Evolutionary conservation across 169 alveolate genomes (phyloP).

Genomic region (Cryptosporidium bovis): DNA sequence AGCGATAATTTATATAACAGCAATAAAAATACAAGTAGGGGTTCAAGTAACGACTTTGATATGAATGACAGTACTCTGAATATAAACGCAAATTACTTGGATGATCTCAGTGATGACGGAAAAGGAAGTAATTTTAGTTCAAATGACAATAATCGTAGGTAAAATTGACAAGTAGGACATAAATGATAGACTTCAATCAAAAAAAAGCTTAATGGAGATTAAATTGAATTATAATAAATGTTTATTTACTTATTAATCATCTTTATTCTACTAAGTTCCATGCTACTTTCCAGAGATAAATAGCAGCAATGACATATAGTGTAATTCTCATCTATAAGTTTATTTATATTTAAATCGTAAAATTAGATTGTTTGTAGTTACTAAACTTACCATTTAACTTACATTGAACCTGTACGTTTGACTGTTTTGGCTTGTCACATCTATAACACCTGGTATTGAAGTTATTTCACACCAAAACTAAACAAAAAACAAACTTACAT

Average conservation of each 20-base stretch:
- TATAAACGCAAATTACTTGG: neutral
- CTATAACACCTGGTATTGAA: conserved; percentile 35
- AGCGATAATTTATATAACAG: neutral
- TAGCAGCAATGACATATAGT: conserved; percentile 67
- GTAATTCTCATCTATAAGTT: conserved; percentile 28
- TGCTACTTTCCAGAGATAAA: conserved; percentile 43
- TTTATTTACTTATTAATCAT: neutral
- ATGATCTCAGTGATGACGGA: too few relatives aligned
- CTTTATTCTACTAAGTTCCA: conserved; percentile 13
- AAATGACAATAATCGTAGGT: too few relatives aligned
- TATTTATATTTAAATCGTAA: neutral
- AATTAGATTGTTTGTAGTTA: neutral
- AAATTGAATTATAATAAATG: too few relatives aligned
- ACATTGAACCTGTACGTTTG: conserved; percentile 57
- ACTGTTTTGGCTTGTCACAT: conserved; percentile 72
- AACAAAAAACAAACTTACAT: conserved; percentile 28
- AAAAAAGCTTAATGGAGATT: too few relatives aligned
- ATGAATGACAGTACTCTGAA: neutral
- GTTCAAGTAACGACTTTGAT: neutral
- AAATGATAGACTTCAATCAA: too few relatives aligned
- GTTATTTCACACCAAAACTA: neutral
- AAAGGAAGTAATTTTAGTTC: too few relatives aligned
- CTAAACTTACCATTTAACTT: conserved; percentile 49
- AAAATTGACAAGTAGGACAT: too few relatives aligned
- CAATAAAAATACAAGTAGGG: neutral